A percentile compares a stretch with the other conserved stretches of the same genome.
phyloP scores from a whole-genome alignment of 2,329 filamentous ascomycete species.

The Phaeophleospora eucalypticola region DNA sequence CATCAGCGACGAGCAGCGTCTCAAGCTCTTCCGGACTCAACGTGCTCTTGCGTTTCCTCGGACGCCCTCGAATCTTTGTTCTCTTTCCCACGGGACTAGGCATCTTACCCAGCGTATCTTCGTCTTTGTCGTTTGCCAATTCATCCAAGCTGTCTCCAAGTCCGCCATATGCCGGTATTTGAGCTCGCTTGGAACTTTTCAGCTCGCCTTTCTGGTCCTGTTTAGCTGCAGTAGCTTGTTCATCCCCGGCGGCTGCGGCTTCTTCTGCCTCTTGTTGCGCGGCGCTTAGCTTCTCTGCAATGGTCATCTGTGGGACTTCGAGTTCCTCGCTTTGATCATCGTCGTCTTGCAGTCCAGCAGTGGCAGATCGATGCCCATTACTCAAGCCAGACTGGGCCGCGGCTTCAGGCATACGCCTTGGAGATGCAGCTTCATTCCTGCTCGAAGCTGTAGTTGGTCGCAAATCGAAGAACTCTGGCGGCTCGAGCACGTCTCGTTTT shows the following conservation, averaged over 20 bases:
- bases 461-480: constrained; percentile 35
- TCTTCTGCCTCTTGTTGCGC: constrained; percentile 44
- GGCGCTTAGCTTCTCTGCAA: constrained; percentile 45
- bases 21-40: constrained; percentile 72
- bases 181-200: constrained; percentile 2
- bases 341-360: constrained; percentile 27
- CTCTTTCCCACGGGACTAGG: constrained; percentile 37
- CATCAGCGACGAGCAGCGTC: constrained; percentile 42
- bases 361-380: constrained; percentile 1
- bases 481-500: constrained; percentile 31
- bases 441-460: constrained; percentile 24
- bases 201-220: constrained; percentile 9
- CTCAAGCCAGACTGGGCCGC: constrained; percentile 5
- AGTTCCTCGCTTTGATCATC: constrained; percentile 33
- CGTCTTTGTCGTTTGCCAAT: constrained; percentile 15
- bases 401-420: constrained; percentile 4
- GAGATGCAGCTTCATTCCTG: constrained; percentile 13
- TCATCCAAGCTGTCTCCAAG: constrained; percentile 27
- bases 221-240: constrained; percentile 30
- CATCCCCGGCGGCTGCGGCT: constrained; percentile 30
- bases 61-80: constrained; percentile 53
- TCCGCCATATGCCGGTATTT: constrained; percentile 10
- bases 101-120: constrained; percentile 37
- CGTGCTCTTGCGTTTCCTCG: constrained; percentile 67
- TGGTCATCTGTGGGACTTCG: constrained; percentile 33